A percentile compares a stretch with the other conserved stretches of the same genome.
These are phyloP conservation scores for Boletus tomentosulus DNA, from an alignment of 768 basidiomycete species.

Conservation along the genomic window DNA sequence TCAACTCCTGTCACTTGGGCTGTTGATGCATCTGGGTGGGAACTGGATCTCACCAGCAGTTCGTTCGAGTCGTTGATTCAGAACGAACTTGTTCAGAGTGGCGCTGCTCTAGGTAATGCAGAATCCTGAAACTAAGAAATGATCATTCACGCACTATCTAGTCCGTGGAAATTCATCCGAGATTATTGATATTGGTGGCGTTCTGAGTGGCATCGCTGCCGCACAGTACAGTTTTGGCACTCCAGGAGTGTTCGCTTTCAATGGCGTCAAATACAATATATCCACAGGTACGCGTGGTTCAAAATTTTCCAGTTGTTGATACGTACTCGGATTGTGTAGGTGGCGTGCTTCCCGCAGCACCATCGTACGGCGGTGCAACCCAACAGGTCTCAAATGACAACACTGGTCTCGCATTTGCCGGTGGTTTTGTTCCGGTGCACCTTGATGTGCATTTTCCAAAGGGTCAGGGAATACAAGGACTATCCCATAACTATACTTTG, in stretches of 20 bases:
- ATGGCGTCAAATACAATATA: slow-evolving; percentile 7
- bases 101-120: neutral
- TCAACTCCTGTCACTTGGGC: neutral
- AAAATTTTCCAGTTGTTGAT: neutral
- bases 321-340: neutral
- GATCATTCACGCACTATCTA: neutral
- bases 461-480: neutral
- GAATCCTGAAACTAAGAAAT: neutral
- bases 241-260: neutral
- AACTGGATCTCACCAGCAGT: slow-evolving; percentile 4
- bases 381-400: neutral
- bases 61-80: slow-evolving; percentile 2
- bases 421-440: neutral
- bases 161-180: slow-evolving; percentile 1
- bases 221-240: slow-evolving; percentile 2
- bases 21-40: neutral
- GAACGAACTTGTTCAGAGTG: neutral
- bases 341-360: neutral
- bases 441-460: neutral
- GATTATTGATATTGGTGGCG: slow-evolving; percentile 3
- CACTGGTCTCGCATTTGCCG: neutral
- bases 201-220: slow-evolving; percentile 9
- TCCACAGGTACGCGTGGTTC: slow-evolving; percentile 1
- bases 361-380: neutral
- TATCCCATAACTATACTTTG: neutral